These are phyloP conservation scores for Fragaria iinumae DNA, from an alignment of 306 rosid species.

Conservation along the genomic window DNA sequence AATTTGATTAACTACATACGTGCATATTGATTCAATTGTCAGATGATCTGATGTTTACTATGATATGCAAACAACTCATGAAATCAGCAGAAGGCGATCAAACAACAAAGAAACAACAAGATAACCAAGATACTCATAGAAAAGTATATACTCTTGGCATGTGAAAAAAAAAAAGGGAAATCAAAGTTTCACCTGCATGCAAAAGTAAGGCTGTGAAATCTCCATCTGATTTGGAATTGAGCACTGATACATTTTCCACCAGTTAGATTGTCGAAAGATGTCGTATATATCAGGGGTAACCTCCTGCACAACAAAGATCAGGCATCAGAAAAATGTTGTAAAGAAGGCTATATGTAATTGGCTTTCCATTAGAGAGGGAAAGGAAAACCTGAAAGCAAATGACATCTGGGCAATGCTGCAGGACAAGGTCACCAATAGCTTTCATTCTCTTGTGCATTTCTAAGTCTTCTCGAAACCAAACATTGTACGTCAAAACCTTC, in stretches of 20 bases:
- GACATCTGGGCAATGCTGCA: conserved; percentile 61
- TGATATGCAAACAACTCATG: conserved; percentile 4
- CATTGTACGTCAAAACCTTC: conserved; percentile 73
- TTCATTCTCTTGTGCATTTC: conserved; percentile 74
- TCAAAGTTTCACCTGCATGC: conserved; percentile 37
- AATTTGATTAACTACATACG: conserved; percentile 64
- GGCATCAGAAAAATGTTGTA: not conserved
- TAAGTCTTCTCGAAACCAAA: conserved; percentile 84
- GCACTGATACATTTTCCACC: conserved; percentile 46
- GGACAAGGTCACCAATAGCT: conserved; percentile 78
- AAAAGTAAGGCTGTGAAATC: conserved; percentile 33
- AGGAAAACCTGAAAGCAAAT: conserved; percentile 46
- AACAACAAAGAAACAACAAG: not conserved
- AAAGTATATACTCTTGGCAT: not conserved
- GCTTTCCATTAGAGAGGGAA: not conserved
- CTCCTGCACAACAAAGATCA: conserved; percentile 28
- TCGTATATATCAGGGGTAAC: conserved; percentile 35
- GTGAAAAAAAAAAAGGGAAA: conserved; percentile 8
- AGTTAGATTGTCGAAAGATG: conserved; percentile 33
- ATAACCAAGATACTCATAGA: not conserved
- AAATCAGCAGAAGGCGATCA: conserved; percentile 5
- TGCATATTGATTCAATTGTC: conserved; percentile 22
- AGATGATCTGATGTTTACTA: not conserved
- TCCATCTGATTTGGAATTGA: conserved; percentile 29
- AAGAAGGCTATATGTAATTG: not conserved